These are phyloP conservation scores for Verticillium albo-atrum DNA, from an alignment of 2,329 filamentous ascomycete species.

Conservation along the genomic window DNA sequence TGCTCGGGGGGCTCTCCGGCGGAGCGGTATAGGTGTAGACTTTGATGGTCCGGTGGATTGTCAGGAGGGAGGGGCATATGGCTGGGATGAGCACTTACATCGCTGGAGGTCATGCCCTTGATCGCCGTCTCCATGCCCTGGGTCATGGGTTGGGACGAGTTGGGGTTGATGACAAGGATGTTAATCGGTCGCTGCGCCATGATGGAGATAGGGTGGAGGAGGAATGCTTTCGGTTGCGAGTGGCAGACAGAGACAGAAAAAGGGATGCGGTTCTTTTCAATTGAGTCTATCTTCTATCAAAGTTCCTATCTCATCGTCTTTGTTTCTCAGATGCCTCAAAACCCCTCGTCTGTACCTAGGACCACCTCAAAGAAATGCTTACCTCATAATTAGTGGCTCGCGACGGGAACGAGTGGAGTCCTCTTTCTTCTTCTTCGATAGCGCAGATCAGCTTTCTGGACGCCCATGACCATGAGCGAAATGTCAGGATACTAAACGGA, in stretches of 20 bases:
- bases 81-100: constrained; percentile 22
- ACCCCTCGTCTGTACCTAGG: background rate
- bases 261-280: background rate
- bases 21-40: constrained; percentile 66
- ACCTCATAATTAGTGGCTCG: background rate
- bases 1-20: constrained; percentile 60
- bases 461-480: background rate
- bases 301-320: background rate
- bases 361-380: background rate
- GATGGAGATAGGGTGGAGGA: background rate
- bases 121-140: constrained; percentile 52
- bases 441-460: background rate
- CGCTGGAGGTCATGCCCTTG: constrained; percentile 31
- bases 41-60: constrained; percentile 32
- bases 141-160: constrained; percentile 72
- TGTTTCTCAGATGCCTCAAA: background rate
- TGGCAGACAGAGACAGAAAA: background rate
- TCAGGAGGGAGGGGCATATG: background rate
- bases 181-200: constrained; percentile 23
- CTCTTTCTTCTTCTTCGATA: background rate
- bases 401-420: background rate
- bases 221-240: background rate
- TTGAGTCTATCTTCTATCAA: background rate
- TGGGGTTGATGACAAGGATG: constrained; percentile 75
- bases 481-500: too few species aligned